Conservation (phyloP, 345 rosid species). For the Sonneratia alba region DNA sequence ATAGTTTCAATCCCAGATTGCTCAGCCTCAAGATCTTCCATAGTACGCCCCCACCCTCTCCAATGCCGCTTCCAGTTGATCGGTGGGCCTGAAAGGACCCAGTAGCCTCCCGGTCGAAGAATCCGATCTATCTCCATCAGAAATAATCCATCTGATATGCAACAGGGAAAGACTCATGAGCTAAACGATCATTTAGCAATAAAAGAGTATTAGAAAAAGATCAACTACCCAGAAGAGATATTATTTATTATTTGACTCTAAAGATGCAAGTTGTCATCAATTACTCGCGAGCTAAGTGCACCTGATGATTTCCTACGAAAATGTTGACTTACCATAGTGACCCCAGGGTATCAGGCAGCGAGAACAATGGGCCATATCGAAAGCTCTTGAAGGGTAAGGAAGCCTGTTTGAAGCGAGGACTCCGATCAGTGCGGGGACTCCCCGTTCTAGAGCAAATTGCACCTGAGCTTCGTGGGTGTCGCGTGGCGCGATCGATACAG, state of each 20-base stretch:
- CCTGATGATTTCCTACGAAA: not conserved
- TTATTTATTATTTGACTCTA: too few relatives aligned
- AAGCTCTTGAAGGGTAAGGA: conserved; percentile 83
- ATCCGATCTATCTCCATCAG: conserved; percentile 74
- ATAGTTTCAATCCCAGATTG: conserved; percentile 44
- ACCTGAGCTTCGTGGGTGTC: conserved; percentile 96
- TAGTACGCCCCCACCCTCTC: conserved; percentile 73
- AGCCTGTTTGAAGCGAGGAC: conserved; percentile 72
- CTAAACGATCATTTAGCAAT: too few relatives aligned
- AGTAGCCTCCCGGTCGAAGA: conserved; percentile 87
- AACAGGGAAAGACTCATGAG: too few relatives aligned
- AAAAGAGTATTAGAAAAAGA: too few relatives aligned
- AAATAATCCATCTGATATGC: conserved; percentile 48
- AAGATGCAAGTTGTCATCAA: too few relatives aligned
- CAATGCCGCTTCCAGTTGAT: conserved; percentile 69
- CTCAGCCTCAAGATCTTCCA: conserved; percentile 47
- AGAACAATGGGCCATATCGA: conserved; percentile 96
- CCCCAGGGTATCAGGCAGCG: conserved; percentile 98
- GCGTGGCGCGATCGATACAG: conserved; percentile 88
- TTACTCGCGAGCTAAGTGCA: too few relatives aligned
- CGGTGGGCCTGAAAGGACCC: conserved; percentile 93
- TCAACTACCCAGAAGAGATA: too few relatives aligned
- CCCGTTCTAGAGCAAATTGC: conserved; percentile 86
- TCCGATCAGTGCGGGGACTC: conserved; percentile 89
- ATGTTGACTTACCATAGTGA: conserved; percentile 33